Evolutionary conservation across 169 alveolate genomes (phyloP), one percentile per base, ranked within the genome.

Genomic region (Plasmodium relictum): DNA sequence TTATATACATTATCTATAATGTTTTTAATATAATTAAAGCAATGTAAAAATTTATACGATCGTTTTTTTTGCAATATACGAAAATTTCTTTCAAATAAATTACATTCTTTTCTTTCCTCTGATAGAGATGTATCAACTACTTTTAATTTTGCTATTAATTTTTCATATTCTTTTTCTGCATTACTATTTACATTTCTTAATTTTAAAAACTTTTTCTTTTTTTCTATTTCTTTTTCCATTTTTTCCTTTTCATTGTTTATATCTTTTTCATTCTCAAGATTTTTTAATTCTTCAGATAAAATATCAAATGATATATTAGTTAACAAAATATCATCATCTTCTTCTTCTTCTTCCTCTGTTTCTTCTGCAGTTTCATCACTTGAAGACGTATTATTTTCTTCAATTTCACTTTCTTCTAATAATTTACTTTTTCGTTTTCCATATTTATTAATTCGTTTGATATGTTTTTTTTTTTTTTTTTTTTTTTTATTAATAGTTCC

Each of bases 1-100:
- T 89, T 74, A 71, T 93, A 93, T 20, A 93, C 93, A 18, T 93
- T 93, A 3, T 94, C 96, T 7, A 93, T 91, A 26, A 83, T 71
- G 18, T 89, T 88, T 88, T 91, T 93, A 41, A 91, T 94, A 24
- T 85, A 61, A 63, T 93, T 76, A 90, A 93, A 93, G 56, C 96
- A 93, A 76, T 93, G 91, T 58, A 93, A 14, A 52, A 93, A 93
- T 48, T 92, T 76, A 37, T 93, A 88, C 1, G 95, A 73, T 12
- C 96, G 70, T 22, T 93, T 94, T 71, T 88, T 88, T 72, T 73
- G 93, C 50, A 93, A 74, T 12, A 91, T 88, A 6, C 93, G 71
- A 45, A 93, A 93, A 52, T 93, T 94, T 7, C 93, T 18, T 56
- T 93, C 96, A 39, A 93, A 73, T 48, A 71, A 78, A 48, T 56